Base-by-base conservation (phyloP, 208 protist genomes). In the Leishmania amazonensis region DNA sequence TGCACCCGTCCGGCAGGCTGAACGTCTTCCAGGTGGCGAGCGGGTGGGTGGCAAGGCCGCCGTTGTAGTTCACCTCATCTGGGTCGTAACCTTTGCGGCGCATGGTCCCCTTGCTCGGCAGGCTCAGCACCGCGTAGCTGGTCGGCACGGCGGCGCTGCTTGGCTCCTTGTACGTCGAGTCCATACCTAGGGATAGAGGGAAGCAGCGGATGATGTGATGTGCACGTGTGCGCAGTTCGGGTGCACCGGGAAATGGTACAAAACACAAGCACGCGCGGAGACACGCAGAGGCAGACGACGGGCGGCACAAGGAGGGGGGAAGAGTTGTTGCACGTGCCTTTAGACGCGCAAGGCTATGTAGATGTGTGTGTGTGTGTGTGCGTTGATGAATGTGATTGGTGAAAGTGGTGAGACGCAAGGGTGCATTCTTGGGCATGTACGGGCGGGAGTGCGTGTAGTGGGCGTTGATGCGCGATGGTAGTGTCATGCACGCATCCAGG, bases 71-170 rank as follows among this genome's bases (percentile, higher is more conserved):
- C 8, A 90, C 83, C 28, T 89, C 83, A 4, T 87, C 81, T 51
- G 92, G 86, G 80, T 92, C 85, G 85, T 91, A 96, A 64, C 92
- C 94, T 78, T 94, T 95, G 60, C 91, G 89, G 49, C 88, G 88
- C 80, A 97, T 89, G 64, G 89, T 88, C 31, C 84, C 83, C 87
- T 93, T 93, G 53, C 86, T 65, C 35, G 94, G 93, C 8, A 97
- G 79, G 31, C 78, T 81, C 53, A 97, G 89, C 51, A 96, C 81
- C 15, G 90, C 85, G 88, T 96, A 96, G 87, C 94, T 95, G 51
- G 91, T 84, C n/a, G 91, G 89, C 75, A 86, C 80, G 40, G 88
- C 88, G 54, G 84, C 84, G 75, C 76, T 80, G 67, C 80, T 53
- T 2, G 89, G 89, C 77, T 94, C 88, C 62, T 60, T 62, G 85